Evolutionary conservation across 208 protist species (phyloP).

Genomic region (Trypanosoma cruzi): DNA sequence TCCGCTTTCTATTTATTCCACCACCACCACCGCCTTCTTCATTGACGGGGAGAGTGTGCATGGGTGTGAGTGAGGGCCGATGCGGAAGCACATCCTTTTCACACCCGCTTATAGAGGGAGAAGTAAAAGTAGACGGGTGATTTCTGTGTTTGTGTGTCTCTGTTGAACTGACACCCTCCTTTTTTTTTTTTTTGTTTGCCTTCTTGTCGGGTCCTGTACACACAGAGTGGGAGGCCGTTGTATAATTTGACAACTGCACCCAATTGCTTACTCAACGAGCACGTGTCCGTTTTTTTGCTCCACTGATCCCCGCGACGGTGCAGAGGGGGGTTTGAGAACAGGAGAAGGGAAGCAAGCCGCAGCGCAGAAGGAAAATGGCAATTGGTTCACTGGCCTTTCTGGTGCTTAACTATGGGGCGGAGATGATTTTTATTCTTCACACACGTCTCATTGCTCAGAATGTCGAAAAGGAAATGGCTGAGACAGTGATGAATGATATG

Average conservation of each 20-base stretch:
- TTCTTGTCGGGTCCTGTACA: too few relatives aligned
- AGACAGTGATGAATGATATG: constrained; percentile 76
- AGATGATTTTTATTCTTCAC: constrained; percentile 94
- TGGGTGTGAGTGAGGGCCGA: not conserved
- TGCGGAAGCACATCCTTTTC: not conserved
- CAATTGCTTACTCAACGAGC: too few relatives aligned
- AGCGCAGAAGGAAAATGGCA: constrained; percentile 46
- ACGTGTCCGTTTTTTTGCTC: constrained; percentile 4
- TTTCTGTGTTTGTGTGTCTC: not conserved
- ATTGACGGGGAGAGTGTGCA: not conserved
- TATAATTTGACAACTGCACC: too few relatives aligned
- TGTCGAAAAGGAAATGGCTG: constrained; percentile 49
- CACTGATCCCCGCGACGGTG: not conserved
- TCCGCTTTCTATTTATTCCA: not conserved
- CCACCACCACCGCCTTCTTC: not conserved
- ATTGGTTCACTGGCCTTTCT: constrained; percentile 80
- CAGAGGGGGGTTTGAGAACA: not conserved
- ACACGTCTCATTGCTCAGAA: constrained; percentile 86
- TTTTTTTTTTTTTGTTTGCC: constrained; percentile 14
- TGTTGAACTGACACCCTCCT: not conserved
- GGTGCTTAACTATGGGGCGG: constrained; percentile 91
- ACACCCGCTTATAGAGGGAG: not conserved
- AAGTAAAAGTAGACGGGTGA: not conserved
- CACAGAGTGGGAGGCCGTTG: too few relatives aligned
- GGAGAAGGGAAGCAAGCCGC: not conserved